Base-by-base conservation (phyloP, 2,329 filamentous ascomycete genomes). In the Pseudofabraea citricarpa region DNA sequence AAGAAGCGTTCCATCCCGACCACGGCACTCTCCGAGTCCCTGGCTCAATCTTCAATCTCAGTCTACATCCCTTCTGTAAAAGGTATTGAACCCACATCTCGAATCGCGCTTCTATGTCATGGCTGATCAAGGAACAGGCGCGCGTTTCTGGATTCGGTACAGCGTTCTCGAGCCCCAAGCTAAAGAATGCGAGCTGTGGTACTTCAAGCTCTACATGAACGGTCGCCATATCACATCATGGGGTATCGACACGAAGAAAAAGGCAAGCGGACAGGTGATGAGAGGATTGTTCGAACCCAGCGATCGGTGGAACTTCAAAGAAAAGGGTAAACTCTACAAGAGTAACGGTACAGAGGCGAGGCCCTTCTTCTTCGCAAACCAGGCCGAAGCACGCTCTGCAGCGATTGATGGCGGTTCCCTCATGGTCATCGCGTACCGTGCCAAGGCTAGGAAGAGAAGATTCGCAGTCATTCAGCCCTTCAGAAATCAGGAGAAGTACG, bases 131-230 rank as follows among this genome's bases (percentile, higher is more conserved):
- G 5, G 12, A n/a, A 2, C 38, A 79, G 75, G 71, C 2, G 64
- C 69, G 12, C 70, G 69, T n/a, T 81, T 81, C 47, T 71, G 67
- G 51, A 58, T 81, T 32, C 66, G 67, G 22, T 81, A 79, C 53
- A 56, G 56, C 5, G 55, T 79, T 46, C 32, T 46, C 1, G 46
- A 55, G 23, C 43, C 43, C n/a, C 19, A 56, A 56, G 36, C 61
- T 57, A 33, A 51, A 58, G 2, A 62, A 62, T 1, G 51, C 54
- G 2, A 63, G 56, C 15, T 56, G 41, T 71, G 68, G 48, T 56
- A 78, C 59, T 80, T 80, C 61, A 78, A 74, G 52, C 58, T 80
- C 41, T 65, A 65, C 43, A 68, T 80, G 55, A 80, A 81, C 48
- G 74, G 74, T 13, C 67, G 70, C 13, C 65, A 68, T 15, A 62